Conservation (phyloP, 371 early-diverging fungal genomes). For the Mucor sp. region DNA sequence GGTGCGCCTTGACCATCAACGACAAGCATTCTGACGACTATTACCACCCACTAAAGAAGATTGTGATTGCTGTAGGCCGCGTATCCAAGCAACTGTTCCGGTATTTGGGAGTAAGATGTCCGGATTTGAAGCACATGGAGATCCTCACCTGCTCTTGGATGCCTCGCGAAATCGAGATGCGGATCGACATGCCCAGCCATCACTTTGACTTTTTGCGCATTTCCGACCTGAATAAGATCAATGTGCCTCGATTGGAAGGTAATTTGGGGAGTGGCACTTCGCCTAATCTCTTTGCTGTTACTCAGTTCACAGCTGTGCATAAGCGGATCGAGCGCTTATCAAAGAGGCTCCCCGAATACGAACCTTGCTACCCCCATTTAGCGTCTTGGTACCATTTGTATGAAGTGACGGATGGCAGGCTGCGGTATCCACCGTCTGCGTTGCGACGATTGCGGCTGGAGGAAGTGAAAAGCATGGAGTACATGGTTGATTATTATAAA, state of each 20-base stretch:
- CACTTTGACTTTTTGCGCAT: conserved; percentile 9
- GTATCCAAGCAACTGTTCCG: conserved; percentile 6
- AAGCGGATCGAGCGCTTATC: not conserved
- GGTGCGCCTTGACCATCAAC: not conserved
- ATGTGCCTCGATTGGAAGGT: conserved; percentile 4
- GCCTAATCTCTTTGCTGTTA: conserved; percentile 7
- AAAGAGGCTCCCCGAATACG: not conserved
- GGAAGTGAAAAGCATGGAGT: conserved; percentile 5
- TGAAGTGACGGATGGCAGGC: conserved; percentile 1
- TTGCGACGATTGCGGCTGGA: not conserved
- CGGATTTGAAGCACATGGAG: not conserved
- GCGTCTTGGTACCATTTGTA: conserved; percentile 20
- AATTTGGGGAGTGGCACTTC: conserved; percentile 6
- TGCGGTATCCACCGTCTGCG: conserved; percentile 6
- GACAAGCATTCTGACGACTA: conserved; percentile 9
- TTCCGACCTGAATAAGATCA: conserved; percentile 4
- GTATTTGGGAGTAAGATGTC: conserved; percentile 13
- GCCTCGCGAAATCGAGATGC: conserved; percentile 16
- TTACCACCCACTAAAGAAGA: not conserved
- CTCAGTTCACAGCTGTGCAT: not conserved
- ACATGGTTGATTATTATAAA: not conserved
- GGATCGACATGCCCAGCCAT: conserved; percentile 18
- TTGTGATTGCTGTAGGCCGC: not conserved
- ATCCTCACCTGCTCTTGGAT: conserved; percentile 12
- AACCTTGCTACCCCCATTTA: not conserved